Percentiles rank a stretch among this genome's conserved stretches.
phyloP scores from a whole-genome alignment of 192 early-diverging fungal genomes.

The Backusella sp. region DNA sequence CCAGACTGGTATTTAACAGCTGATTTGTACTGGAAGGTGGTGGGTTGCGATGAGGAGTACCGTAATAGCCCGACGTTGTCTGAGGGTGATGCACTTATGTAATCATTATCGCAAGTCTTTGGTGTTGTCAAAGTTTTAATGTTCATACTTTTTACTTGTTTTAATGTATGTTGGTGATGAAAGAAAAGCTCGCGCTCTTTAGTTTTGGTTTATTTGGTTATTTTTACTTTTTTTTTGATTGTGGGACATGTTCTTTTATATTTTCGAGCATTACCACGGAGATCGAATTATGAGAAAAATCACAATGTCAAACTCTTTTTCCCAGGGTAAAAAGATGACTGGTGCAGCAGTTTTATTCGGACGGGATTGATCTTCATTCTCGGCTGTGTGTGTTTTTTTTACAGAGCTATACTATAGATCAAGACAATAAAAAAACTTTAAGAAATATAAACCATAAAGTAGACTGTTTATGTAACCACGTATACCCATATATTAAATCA shows the following conservation, averaged over 20 bases:
- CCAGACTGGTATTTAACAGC: not conserved
- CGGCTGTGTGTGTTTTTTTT: not conserved
- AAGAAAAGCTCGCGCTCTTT: not conserved
- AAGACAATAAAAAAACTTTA: not conserved
- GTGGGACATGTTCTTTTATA: constrained; percentile 7
- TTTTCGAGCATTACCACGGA: not conserved
- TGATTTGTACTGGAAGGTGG: not conserved
- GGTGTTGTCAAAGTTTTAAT: not conserved
- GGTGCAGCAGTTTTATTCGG: not conserved
- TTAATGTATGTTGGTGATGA: not conserved
- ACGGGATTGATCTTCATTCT: not conserved
- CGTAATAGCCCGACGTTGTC: not conserved
- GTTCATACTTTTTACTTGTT: not conserved
- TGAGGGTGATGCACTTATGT: not conserved
- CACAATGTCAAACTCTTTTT: constrained; percentile 1
- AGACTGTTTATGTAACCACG: not conserved
- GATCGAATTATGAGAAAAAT: not conserved
- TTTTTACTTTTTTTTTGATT: not conserved
- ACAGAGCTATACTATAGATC: not conserved
- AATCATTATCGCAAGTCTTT: not conserved
- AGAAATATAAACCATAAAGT: not conserved
- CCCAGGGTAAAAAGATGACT: constrained; percentile 4
- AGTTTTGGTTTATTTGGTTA: not conserved
- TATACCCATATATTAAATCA: not conserved
- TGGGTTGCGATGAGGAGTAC: not conserved